Evolutionary conservation across 2,329 filamentous ascomycete species (phyloP).

Genomic region (Ophiostoma perfectum): DNA sequence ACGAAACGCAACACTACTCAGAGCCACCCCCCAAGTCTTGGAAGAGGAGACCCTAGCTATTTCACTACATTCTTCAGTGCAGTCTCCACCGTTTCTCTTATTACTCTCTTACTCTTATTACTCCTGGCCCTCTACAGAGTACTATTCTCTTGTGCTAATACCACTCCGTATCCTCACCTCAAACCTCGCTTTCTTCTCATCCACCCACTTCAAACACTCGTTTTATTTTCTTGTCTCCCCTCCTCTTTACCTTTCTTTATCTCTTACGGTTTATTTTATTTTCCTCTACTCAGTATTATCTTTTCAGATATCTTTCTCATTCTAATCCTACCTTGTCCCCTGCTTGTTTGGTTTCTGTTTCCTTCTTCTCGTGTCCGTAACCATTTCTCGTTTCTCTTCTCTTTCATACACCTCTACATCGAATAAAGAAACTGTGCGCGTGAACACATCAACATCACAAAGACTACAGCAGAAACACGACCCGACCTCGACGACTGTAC

Average conservation of each 20-base stretch:
- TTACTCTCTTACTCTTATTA: background rate
- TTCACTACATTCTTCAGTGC: background rate
- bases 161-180: conserved; percentile 11
- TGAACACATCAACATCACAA: background rate
- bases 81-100: background rate
- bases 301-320: background rate
- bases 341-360: conserved; percentile 4
- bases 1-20: background rate
- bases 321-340: conserved; percentile 8
- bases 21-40: background rate
- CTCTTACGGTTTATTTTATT: background rate
- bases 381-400: conserved; percentile 11
- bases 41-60: background rate
- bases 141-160: background rate
- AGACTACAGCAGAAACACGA: background rate
- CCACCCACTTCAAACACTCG: conserved; percentile 11
- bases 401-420: conserved; percentile 1
- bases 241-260: background rate
- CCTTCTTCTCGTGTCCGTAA: conserved; percentile 5
- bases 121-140: background rate
- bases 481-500: background rate
- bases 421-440: conserved; percentile 1
- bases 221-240: background rate
- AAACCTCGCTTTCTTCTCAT: conserved; percentile 10
- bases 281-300: background rate